Base-by-base conservation (phyloP, 169 alveolate species). In the Toxoplasma gondii region DNA sequence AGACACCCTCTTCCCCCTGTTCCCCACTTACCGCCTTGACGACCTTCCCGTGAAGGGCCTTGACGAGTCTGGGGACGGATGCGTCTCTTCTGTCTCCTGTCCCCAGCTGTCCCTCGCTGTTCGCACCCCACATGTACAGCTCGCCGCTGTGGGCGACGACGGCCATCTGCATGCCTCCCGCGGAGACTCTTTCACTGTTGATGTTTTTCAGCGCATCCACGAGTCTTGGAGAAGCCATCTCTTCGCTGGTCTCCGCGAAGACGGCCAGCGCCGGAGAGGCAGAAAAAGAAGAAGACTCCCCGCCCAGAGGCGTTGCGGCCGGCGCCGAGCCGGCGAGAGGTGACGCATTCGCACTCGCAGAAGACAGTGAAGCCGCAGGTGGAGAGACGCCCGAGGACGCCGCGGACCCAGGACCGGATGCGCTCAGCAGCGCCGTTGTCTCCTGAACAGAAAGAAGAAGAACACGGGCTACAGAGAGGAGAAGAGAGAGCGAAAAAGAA, bases 81-180 rank as follows among this genome's bases (percentile, higher is more conserved):
- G 91, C 88, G 64, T 95, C 97, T n/a, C 80, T 90, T n/a, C 74
- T 45, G 81, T 43, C 91, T 44, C 95, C 96, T 27, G 88, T 67
- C 34, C 97, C 97, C n/a, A 95, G 93, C 91, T 94, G 96, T 17
- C 97, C 97, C 44, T 94, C 64, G 38, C 87, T 70, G 36, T 96
- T 96, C 38, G 39, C 22, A 9, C 97, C 97, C 97, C 97, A 95
- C 36, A 94, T 49, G 29, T 92, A 78, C 69, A 95, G 87, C 36
- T 94, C 97, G 34, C 97, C 97, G 34, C 94, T 58, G 53, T 93
- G 69, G 54, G 95, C 70, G 36, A 95, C 87, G 27, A 91, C 95
- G 80, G 96, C 96, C 17, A 93, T 87, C 64, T 95, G 94, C 69
- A 90, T 67, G 49, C 91, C 64, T 1, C 96, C 96, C 31, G 93